These are phyloP conservation scores for Apiospora marii DNA, from an alignment of 2,329 filamentous ascomycete genomes.

Conservation along the genomic window DNA sequence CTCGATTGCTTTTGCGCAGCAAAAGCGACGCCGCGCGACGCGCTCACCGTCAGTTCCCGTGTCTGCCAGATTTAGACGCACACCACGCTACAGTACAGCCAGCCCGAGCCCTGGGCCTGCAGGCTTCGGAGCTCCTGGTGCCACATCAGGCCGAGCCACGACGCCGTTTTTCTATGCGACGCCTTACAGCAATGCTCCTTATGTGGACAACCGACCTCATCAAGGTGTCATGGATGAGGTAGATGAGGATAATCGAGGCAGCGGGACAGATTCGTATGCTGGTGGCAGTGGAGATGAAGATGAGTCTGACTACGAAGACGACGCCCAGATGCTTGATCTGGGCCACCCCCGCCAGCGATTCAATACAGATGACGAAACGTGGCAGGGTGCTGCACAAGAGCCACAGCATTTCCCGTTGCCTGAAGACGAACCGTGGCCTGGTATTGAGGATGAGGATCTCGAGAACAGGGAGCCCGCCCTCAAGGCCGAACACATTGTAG, in stretches of 20 bases:
- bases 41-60: slow-evolving; percentile 62
- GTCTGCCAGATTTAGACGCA: slow-evolving; percentile 47
- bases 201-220: slow-evolving; percentile 48
- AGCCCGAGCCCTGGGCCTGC: slow-evolving; percentile 54
- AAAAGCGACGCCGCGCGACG: slow-evolving; percentile 59
- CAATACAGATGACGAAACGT: slow-evolving; percentile 34
- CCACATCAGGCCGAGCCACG: slow-evolving; percentile 35
- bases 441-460: slow-evolving; percentile 57
- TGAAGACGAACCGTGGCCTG: slow-evolving; percentile 65
- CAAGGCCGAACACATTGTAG: slow-evolving; percentile 23
- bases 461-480: slow-evolving; percentile 58
- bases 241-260: slow-evolving; percentile 43
- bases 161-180: slow-evolving; percentile 78
- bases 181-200: slow-evolving; percentile 70
- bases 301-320: slow-evolving; percentile 37
- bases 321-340: slow-evolving; percentile 42
- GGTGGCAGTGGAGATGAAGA: slow-evolving; percentile 42
- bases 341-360: slow-evolving; percentile 31
- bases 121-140: slow-evolving; percentile 43
- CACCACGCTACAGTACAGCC: slow-evolving; percentile 61
- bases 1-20: slow-evolving; percentile 37
- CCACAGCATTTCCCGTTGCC: slow-evolving; percentile 41
- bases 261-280: slow-evolving; percentile 45
- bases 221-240: slow-evolving; percentile 41
- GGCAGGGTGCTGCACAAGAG: slow-evolving; percentile 43